phyloP scores from a whole-genome alignment of 805 yeast genomes.

The Schizosaccharomyces cryophilus region DNA sequence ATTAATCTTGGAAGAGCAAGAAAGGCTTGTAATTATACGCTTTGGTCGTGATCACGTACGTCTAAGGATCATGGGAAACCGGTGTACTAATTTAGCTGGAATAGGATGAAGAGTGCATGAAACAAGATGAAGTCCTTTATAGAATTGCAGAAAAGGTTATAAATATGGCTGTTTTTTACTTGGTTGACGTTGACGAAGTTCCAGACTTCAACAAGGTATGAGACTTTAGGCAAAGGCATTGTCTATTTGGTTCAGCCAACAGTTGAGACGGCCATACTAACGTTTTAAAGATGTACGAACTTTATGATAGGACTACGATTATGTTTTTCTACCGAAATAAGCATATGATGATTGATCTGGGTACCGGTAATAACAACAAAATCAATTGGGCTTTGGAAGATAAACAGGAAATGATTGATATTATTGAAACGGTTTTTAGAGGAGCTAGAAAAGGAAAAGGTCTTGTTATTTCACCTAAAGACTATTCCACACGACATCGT shows the following conservation, averaged over 20 bases:
- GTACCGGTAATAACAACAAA: conserved; percentile 92
- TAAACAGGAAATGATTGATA: conserved; percentile 75
- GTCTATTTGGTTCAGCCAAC: background rate
- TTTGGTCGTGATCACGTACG: conserved; percentile 47
- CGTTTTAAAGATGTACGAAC: conserved; percentile 38
- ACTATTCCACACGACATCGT: conserved; percentile 9
- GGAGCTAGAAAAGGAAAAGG: conserved; percentile 90
- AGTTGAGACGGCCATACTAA: no score
- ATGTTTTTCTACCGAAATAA: conserved; percentile 69
- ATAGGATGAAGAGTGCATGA: conserved; percentile 48
- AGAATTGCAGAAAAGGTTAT: conserved; percentile 59
- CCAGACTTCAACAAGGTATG: conserved; percentile 45
- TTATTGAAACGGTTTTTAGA: conserved; percentile 65
- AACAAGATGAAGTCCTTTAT: conserved; percentile 69
- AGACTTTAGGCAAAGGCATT: background rate
- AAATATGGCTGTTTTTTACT: conserved; percentile 68
- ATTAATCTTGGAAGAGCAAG: conserved; percentile 34
- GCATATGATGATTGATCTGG: conserved; percentile 96
- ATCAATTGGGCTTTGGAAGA: conserved; percentile 56
- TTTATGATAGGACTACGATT: conserved; percentile 70
- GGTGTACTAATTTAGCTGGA: background rate
- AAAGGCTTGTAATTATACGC: conserved; percentile 61
- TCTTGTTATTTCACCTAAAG: conserved; percentile 56
- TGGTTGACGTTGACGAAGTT: conserved; percentile 72
- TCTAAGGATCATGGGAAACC: background rate